Base-by-base conservation (phyloP, 164 flowering plant species). In the Santalum album region DNA sequence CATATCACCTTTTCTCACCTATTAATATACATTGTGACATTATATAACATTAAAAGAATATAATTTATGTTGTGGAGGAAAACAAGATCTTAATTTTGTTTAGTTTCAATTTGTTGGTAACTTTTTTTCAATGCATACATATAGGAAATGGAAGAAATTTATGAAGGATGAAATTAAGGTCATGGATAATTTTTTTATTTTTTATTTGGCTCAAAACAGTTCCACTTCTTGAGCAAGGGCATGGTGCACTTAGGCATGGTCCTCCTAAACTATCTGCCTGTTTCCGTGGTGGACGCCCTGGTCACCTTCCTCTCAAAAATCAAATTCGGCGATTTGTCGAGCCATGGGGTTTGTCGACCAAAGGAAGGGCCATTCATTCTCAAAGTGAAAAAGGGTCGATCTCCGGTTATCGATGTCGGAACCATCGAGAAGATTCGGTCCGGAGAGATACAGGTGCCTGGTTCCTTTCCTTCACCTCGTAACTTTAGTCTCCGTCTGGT, bases 321-420 rank as follows among this genome's bases (percentile, higher is more conserved):
- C 0, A 12, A 21, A 22, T 72, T 54, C 40, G 81, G 78, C 0
- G 69, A 74, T 27, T 25, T 67, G 0, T 25, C 65, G 0, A 54
- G 57, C n/a, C 59, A 64, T 25, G 79, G 81, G 22, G 23, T 79
- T 9, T 23, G 10, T 6, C 44, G 63, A 17, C 84, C 81, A 1
- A 26, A 19, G 0, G 3, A 35, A n/a, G 81, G 81, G 0, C 79
- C 78, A 0, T 72, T 77, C 12, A n/a, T 32, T 19, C 20, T 65
- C 2, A 79, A 79, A 59, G 51, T 7, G 0, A 19, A 17, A 6
- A 57, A 65, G 0, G 79, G 79, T 3, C 55, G 59, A 49, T 54
- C 78, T 20, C 72, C 81, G 0, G 61, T 72, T 0, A 59, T 79
- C 7, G 78, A 79, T 45, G 79, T 72, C 1, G 84, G 81, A 2